Evolutionary conservation across 805 yeast species (phyloP).

Genomic region (Lipomyces anomalus): DNA sequence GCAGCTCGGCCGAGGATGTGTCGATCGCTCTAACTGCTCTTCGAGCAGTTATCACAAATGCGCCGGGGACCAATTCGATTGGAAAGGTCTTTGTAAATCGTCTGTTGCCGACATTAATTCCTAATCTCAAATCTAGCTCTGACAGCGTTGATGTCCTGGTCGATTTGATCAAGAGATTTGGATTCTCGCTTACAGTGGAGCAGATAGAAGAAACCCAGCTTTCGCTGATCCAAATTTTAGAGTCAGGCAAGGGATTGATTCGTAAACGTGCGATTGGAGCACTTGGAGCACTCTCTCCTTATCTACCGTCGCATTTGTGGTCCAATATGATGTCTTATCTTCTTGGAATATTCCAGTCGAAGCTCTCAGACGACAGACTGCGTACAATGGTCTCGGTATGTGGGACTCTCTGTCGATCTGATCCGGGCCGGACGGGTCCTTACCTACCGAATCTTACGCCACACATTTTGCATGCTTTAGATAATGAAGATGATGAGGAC

Average conservation of each 20-base stretch:
- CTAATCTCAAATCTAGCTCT: constrained; percentile 31
- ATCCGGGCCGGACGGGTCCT: constrained; percentile 23
- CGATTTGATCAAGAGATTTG: constrained; percentile 50
- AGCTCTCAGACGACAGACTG: constrained; percentile 11
- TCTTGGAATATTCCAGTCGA: constrained; percentile 1
- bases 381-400: constrained; percentile 17
- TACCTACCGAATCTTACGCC: constrained; percentile 16
- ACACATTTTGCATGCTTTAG: constrained; percentile 29
- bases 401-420: constrained; percentile 29
- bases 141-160: constrained; percentile 58
- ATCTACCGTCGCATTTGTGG: constrained; percentile 30
- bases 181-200: constrained; percentile 36
- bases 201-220: constrained; percentile 34
- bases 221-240: constrained; percentile 38
- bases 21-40: constrained; percentile 35
- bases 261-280: constrained; percentile 48
- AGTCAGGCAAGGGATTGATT: constrained; percentile 41
- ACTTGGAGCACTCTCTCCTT: constrained; percentile 40
- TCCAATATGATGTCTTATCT: constrained; percentile 21
- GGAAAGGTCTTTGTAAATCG: constrained; percentile 27
- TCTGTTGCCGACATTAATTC: constrained; percentile 27
- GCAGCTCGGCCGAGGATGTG: constrained; percentile 38
- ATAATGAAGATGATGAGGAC: constrained; percentile 34
- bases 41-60: constrained; percentile 30
- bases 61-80: constrained; percentile 24